phyloP scores from a whole-genome alignment of 768 basidiomycete genomes.

The Suillus bovinus region DNA sequence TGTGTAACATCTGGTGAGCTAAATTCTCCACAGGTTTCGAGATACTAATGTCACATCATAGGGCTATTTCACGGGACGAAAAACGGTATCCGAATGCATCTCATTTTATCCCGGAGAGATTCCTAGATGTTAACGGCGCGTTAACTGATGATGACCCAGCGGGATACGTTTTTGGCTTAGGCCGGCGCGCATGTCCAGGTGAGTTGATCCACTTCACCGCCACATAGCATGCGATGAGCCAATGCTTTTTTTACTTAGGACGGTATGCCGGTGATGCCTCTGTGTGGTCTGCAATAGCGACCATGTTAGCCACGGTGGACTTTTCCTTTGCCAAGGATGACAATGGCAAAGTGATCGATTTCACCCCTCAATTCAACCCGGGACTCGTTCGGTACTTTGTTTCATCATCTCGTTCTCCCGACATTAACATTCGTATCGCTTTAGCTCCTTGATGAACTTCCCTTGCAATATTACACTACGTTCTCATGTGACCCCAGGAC shows the following conservation, averaged over 20 bases:
- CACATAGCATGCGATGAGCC: too few relatives aligned
- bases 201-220: neutral
- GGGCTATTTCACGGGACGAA: conserved; percentile 10
- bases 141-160: neutral
- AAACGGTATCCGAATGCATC: conserved; percentile 1
- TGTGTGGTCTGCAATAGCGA: conserved; percentile 26
- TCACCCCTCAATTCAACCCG: conserved; percentile 2
- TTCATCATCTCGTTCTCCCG: neutral
- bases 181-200: conserved; percentile 6
- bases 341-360: conserved; percentile 22
- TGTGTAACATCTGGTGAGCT: conserved; percentile 4
- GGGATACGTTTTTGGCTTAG: conserved; percentile 5
- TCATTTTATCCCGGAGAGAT: conserved; percentile 9
- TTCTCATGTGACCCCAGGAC: neutral
- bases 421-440: neutral
- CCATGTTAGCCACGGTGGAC: conserved; percentile 22
- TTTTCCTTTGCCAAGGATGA: conserved; percentile 22
- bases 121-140: neutral
- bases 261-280: conserved; percentile 24
- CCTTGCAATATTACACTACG: conserved; percentile 5
- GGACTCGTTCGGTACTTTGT: conserved; percentile 4
- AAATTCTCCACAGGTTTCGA: neutral
- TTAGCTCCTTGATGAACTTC: neutral
- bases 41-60: neutral
- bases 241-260: conserved; percentile 4